Evolutionary conservation across 1,284 basidiomycete genomes (phyloP).

Genomic region (Sanghuangporus weigelae): DNA sequence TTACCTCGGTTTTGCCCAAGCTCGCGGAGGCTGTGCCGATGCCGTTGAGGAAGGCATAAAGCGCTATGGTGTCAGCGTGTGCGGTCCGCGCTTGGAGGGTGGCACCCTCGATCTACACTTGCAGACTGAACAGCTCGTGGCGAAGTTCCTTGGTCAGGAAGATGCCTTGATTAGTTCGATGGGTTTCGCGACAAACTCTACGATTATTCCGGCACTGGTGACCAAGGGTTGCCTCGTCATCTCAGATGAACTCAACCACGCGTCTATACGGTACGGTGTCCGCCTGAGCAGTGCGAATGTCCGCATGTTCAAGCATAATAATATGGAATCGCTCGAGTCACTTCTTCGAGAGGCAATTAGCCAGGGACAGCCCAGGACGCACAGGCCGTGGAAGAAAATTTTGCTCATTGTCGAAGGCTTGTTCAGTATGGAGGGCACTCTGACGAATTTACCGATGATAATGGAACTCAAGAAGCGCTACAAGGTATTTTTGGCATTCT

Average conservation of each 20-base stretch:
- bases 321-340: conserved; percentile 81
- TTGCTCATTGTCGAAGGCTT: conserved; percentile 92
- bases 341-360: conserved; percentile 89
- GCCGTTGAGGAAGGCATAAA: conserved; percentile 80
- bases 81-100: conserved; percentile 77
- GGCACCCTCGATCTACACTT: conserved; percentile 83
- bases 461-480: conserved; percentile 91
- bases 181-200: conserved; percentile 98
- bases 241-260: conserved; percentile 96
- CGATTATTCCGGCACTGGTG: conserved; percentile 89
- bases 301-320: conserved; percentile 96
- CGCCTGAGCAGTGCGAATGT: conserved; percentile 87
- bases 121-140: conserved; percentile 83
- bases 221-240: conserved; percentile 93
- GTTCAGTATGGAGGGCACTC: conserved; percentile 97
- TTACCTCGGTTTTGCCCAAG: conserved; percentile 98
- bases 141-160: conserved; percentile 86
- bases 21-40: conserved; percentile 89
- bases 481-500: conserved; percentile 57
- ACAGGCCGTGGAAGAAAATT: conserved; percentile 99
- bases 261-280: conserved; percentile 91
- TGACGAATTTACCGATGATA: conserved; percentile 82
- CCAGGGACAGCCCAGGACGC: conserved; percentile 96
- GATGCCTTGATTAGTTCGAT: conserved; percentile 89
- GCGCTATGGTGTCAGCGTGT: conserved; percentile 76